These are phyloP conservation scores for Wickerhamomyces sydowiorum DNA, from an alignment of 805 yeast species.

Conservation along the genomic window DNA sequence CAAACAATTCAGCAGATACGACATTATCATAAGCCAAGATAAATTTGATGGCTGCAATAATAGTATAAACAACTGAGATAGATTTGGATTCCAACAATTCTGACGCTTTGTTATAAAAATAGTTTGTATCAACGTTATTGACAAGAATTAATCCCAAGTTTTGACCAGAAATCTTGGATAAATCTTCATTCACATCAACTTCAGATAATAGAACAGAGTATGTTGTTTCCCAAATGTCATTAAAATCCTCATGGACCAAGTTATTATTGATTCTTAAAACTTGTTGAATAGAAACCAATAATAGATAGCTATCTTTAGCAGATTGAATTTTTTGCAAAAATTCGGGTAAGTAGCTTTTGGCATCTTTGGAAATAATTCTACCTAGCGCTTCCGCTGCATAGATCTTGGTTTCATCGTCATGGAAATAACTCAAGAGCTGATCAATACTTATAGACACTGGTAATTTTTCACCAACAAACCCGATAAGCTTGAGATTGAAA, in stretches of 20 bases:
- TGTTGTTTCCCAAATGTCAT: constrained; percentile 23
- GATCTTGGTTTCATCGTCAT: constrained; percentile 31
- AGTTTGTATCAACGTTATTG: constrained; percentile 24
- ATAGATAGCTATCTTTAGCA: constrained; percentile 19
- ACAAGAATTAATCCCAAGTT: constrained; percentile 22
- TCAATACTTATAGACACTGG: constrained; percentile 29
- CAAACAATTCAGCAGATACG: constrained; percentile 17
- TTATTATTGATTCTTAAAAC: constrained; percentile 19
- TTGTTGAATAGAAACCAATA: constrained; percentile 27
- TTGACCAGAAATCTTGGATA: constrained; percentile 18
- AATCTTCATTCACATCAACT: constrained; percentile 17
- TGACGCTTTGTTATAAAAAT: constrained; percentile 21
- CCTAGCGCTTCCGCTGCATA: constrained; percentile 53
- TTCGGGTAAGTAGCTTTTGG: constrained; percentile 30
- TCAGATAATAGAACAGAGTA: constrained; percentile 8
- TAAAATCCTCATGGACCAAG: constrained; percentile 18
- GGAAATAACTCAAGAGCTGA: constrained; percentile 30
- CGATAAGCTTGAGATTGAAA: constrained; percentile 40
- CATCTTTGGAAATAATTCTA: constrained; percentile 35
- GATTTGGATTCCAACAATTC: constrained; percentile 12
- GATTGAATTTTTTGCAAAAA: constrained; percentile 27
- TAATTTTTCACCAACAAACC: constrained; percentile 37
- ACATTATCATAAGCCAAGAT: constrained; percentile 27
- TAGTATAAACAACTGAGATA: constrained; percentile 19
- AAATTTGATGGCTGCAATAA: constrained; percentile 32